These are phyloP conservation scores for Ceratocystis colombiana DNA, from an alignment of 2,329 filamentous ascomycete genomes.

Conservation along the genomic window DNA sequence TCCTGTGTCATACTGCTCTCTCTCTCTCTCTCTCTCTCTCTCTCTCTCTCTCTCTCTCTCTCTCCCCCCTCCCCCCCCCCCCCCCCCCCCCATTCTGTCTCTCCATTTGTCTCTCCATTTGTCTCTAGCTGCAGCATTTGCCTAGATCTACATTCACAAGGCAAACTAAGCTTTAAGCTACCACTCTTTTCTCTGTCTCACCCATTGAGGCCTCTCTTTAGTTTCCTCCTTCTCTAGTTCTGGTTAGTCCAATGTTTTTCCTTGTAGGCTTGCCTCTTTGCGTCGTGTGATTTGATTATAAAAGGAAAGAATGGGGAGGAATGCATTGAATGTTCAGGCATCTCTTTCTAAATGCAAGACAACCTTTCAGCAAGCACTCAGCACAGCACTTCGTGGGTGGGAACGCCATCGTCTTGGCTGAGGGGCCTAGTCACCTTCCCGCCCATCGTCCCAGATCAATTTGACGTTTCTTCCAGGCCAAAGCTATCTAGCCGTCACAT, in stretches of 20 bases:
- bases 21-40: neutral
- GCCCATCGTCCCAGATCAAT: no score
- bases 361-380: no score
- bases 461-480: no score
- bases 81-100: no score
- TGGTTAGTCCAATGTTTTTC: constrained; percentile 1
- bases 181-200: neutral
- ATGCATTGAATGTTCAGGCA: no score
- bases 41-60: neutral
- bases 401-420: no score
- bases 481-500: no score
- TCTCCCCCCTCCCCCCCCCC: neutral
- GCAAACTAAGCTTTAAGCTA: neutral
- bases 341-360: no score
- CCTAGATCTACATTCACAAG: neutral
- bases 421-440: no score
- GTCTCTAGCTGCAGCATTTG: neutral
- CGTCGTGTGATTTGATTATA: neutral
- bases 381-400: no score
- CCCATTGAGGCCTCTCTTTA: neutral
- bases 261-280: neutral
- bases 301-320: neutral
- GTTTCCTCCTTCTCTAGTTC: neutral
- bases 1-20: neutral
- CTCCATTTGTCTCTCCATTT: no score